Base-by-base conservation (phyloP, 2,329 filamentous ascomycete species). In the Calonectria hawksworthii region DNA sequence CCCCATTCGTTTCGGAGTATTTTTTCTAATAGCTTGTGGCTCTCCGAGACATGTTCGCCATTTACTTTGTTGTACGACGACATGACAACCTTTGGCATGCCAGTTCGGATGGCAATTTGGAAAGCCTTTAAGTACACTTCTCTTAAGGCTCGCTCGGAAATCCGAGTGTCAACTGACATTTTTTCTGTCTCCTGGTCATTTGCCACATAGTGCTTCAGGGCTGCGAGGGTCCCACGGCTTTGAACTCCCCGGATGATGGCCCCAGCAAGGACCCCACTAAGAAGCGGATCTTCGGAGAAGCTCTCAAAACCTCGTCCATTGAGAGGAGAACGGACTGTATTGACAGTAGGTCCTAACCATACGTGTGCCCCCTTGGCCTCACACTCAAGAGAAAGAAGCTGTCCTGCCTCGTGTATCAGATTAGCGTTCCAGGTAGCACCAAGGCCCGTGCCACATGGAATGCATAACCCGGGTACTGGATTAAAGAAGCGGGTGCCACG, bases 31-130 rank as follows among this genome's bases (percentile, higher is more conserved):
- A 74, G 18, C 5, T 64, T 26, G 2, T 14, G 38, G 18, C 26
- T 73, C 34, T 74, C 67, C 3, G 72, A 73, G 11, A 69, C 67
- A 73, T 87, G 86, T 28, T 79, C 76, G 16, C 86, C 86, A 71
- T 88, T 87, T 34, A 88, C 82, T 47, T 83, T 85, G 63, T 86
- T 87, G 73, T 88, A 88, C 14, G 84, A 82, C 4, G 86, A 85
- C 86, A 88, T 88, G 70, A 87, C 80, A n/a, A 83, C 83, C 32
- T 83, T 82, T 1, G 86, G 86, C 38, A 82, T 80, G 2, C 82
- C 82, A 36, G 86, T 79, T 63, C 83, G 82, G 14, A 86, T 77
- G 4, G 85, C 85, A 34, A 88, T 83, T 74, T 87, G 83, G 74
- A 88, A 88, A 0, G 86, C 84, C n/a, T 85, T 77, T 34, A 86